These are phyloP conservation scores for Xerocomellus dryophilus DNA, from an alignment of 768 basidiomycete species.

Conservation along the genomic window DNA sequence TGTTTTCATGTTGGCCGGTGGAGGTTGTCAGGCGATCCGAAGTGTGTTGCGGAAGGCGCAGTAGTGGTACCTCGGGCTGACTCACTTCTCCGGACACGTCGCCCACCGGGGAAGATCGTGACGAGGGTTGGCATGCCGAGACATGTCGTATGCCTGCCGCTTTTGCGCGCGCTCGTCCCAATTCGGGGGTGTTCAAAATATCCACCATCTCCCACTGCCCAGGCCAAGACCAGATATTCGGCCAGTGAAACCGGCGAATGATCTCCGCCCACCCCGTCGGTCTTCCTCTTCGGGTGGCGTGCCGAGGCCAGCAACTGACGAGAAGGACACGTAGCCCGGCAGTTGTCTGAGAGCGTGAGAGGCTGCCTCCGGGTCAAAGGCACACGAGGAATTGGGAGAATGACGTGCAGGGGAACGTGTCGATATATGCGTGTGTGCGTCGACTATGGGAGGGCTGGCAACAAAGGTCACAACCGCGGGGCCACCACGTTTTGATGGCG, in stretches of 20 bases:
- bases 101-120: neutral
- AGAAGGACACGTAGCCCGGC: conserved; percentile 67
- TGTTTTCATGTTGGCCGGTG: conserved; percentile 5
- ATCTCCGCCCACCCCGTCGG: conserved; percentile 25
- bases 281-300: conserved; percentile 50
- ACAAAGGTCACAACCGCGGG: conserved; percentile 25
- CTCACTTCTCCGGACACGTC: conserved; percentile 22
- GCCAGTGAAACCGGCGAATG: conserved; percentile 15
- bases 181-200: conserved; percentile 19
- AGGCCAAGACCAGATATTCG: conserved; percentile 26
- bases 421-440: conserved; percentile 9
- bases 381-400: conserved; percentile 25
- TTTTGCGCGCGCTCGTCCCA: neutral
- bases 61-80: conserved; percentile 14
- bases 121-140: conserved; percentile 9
- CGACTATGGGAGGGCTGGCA: conserved; percentile 15
- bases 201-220: conserved; percentile 34
- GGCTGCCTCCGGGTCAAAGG: conserved; percentile 63
- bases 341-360: conserved; percentile 53
- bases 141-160: conserved; percentile 7
- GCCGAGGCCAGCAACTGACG: conserved; percentile 64
- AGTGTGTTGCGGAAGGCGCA: conserved; percentile 3
- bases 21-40: conserved; percentile 3
- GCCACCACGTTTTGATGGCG: conserved; percentile 27
- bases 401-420: conserved; percentile 12